phyloP scores from a whole-genome alignment of 345 rosid genomes.

The Sisymbrium altissimum region DNA sequence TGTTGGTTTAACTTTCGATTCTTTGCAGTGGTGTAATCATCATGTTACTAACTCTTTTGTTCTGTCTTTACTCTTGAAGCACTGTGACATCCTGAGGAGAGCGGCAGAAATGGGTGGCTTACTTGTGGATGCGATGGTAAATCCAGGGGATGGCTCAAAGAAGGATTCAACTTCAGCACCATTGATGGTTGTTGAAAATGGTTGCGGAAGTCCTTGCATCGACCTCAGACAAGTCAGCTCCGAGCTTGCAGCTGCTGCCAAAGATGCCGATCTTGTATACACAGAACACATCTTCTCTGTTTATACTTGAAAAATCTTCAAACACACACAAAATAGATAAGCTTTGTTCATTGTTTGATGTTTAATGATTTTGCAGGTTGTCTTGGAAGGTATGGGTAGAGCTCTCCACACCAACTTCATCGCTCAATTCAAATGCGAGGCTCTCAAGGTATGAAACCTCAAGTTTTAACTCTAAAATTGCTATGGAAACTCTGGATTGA shows the following conservation, averaged over 20 bases:
- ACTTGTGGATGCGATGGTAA: slow-evolving; percentile 89
- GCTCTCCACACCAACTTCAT: slow-evolving; percentile 88
- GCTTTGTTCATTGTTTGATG: slow-evolving; percentile 11
- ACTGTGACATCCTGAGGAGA: slow-evolving; percentile 88
- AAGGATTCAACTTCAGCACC: slow-evolving; percentile 69
- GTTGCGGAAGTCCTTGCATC: slow-evolving; percentile 98
- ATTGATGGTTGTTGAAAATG: slow-evolving; percentile 97
- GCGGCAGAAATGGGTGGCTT: slow-evolving; percentile 97
- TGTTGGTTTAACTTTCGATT: background rate
- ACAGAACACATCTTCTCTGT: background rate
- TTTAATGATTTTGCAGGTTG: slow-evolving; percentile 50
- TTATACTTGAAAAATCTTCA: background rate
- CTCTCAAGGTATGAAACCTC: slow-evolving; percentile 61
- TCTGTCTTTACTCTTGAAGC: slow-evolving; percentile 44
- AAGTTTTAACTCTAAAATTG: background rate
- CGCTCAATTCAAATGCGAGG: slow-evolving; percentile 81
- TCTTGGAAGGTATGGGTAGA: slow-evolving; percentile 99
- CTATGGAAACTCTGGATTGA: background rate
- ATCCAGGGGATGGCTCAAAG: slow-evolving; percentile 54
- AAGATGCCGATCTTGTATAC: slow-evolving; percentile 90
- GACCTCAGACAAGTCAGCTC: slow-evolving; percentile 99
- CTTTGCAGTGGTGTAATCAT: background rate
- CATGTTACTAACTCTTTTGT: slow-evolving; percentile 1
- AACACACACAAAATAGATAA: background rate
- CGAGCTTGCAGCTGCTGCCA: slow-evolving; percentile 94